Evolutionary conservation across 208 protist genomes (phyloP).

Genomic region (Plasmodiophora brassicae): DNA sequence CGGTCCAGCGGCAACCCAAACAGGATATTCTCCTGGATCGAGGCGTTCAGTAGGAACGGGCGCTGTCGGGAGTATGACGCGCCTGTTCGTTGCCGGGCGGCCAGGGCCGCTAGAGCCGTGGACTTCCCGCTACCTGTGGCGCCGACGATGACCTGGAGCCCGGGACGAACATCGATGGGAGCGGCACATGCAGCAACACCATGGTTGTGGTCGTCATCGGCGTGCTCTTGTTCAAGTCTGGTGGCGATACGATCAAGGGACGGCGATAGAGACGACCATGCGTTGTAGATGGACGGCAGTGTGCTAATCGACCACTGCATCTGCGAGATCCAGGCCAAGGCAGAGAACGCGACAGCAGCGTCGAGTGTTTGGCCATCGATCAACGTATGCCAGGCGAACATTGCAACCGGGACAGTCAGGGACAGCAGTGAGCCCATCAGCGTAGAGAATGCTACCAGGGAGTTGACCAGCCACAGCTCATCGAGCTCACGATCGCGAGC

Average conservation of each 20-base stretch:
- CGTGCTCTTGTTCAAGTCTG: too few relatives aligned
- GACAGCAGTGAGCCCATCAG: conserved; percentile 12
- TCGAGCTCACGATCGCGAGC: conserved; percentile 21
- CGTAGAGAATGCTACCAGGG: background rate
- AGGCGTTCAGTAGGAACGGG: conserved; percentile 68
- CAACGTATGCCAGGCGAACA: conserved; percentile 31
- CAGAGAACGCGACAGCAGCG: conserved; percentile 38
- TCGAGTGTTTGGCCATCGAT: background rate
- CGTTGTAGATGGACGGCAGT: conserved; percentile 42
- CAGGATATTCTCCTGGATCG: conserved; percentile 84
- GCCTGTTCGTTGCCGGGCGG: background rate
- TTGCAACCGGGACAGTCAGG: conserved; percentile 28
- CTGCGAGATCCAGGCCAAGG: conserved; percentile 50
- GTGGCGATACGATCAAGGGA: conserved; percentile 24
- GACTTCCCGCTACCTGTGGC: conserved; percentile 41
- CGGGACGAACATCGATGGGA: background rate
- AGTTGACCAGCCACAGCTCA: background rate
- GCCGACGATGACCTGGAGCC: conserved; percentile 38
- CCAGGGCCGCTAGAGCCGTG: conserved; percentile 24
- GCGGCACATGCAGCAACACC: background rate
- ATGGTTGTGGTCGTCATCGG: background rate
- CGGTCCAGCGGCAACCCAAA: conserved; percentile 58
- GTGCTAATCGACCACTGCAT: conserved; percentile 48
- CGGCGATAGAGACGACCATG: conserved; percentile 7
- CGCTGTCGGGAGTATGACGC: conserved; percentile 36